phyloP scores from a whole-genome alignment of 2,329 filamentous ascomycete genomes.

The Fusarium penzigii region DNA sequence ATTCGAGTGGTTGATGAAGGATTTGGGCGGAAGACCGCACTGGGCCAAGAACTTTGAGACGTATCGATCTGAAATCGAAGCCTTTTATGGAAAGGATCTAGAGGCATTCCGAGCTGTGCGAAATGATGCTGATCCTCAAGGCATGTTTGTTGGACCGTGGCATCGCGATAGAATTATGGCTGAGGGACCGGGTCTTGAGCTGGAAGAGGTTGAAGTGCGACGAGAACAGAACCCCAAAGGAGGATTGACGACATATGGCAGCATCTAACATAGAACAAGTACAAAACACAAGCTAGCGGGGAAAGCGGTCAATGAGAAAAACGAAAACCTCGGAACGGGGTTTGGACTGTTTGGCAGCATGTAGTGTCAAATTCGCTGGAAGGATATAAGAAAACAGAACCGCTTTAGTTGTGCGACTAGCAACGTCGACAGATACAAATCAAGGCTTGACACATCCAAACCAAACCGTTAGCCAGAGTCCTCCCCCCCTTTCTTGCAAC shows the following conservation, averaged over 20 bases:
- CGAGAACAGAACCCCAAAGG: slow-evolving; percentile 25
- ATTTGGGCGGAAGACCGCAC: slow-evolving; percentile 79
- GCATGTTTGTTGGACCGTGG: slow-evolving; percentile 91
- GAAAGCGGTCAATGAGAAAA: neutral
- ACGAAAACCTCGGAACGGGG: neutral
- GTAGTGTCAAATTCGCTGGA: neutral
- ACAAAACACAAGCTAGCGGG: neutral
- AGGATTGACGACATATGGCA: slow-evolving; percentile 30
- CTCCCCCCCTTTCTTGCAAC: neutral
- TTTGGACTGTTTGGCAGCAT: neutral
- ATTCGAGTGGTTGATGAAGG: slow-evolving; percentile 88
- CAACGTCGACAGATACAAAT: neutral
- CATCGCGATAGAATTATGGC: slow-evolving; percentile 68
- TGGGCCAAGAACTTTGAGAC: slow-evolving; percentile 90
- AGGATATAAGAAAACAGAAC: neutral
- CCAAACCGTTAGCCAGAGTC: neutral
- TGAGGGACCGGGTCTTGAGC: slow-evolving; percentile 33
- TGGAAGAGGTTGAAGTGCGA: slow-evolving; percentile 40
- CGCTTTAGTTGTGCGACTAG: neutral
- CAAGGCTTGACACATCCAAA: neutral
- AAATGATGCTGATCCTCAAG: slow-evolving; percentile 72
- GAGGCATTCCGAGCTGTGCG: slow-evolving; percentile 68
- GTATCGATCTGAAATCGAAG: slow-evolving; percentile 60
- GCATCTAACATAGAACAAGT: slow-evolving; percentile 15
- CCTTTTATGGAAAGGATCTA: slow-evolving; percentile 70